phyloP scores from a whole-genome alignment of 306 rosid species.

The Trifolium pratense region DNA sequence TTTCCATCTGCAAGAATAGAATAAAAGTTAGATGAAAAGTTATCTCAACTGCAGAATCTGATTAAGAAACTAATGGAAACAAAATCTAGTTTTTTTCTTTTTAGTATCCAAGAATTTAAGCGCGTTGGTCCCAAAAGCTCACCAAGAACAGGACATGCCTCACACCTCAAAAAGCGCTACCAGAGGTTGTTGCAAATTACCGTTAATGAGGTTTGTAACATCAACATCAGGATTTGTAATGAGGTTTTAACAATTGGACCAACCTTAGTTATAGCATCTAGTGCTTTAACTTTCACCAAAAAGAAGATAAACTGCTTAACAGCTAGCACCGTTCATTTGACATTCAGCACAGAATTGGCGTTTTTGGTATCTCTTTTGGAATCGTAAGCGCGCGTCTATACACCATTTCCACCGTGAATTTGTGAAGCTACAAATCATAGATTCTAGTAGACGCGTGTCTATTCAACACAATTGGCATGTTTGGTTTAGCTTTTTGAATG shows the following conservation, averaged over 20 bases:
- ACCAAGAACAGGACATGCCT: neutral
- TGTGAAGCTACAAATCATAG: neutral
- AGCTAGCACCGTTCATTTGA: neutral
- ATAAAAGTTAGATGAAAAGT: slow-evolving; percentile 9
- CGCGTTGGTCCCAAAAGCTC: neutral
- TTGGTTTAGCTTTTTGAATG: neutral
- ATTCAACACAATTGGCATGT: too few species aligned
- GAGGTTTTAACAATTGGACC: neutral
- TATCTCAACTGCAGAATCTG: slow-evolving; percentile 37
- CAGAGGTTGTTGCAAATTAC: neutral
- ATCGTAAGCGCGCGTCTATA: too few species aligned
- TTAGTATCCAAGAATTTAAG: neutral
- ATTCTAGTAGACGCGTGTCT: neutral
- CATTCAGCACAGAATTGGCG: neutral
- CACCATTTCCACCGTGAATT: too few species aligned
- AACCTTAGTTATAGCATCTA: neutral
- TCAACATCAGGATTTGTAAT: neutral
- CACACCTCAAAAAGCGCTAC: neutral
- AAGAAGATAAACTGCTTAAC: neutral
- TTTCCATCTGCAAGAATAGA: slow-evolving; percentile 43
- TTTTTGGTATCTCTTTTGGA: neutral
- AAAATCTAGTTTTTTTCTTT: neutral
- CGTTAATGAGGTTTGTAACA: neutral
- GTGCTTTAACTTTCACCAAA: neutral
- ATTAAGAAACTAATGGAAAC: slow-evolving; percentile 7